Conservation (phyloP, 129 eudicot species). For the Chrysanthemum makinoi region DNA sequence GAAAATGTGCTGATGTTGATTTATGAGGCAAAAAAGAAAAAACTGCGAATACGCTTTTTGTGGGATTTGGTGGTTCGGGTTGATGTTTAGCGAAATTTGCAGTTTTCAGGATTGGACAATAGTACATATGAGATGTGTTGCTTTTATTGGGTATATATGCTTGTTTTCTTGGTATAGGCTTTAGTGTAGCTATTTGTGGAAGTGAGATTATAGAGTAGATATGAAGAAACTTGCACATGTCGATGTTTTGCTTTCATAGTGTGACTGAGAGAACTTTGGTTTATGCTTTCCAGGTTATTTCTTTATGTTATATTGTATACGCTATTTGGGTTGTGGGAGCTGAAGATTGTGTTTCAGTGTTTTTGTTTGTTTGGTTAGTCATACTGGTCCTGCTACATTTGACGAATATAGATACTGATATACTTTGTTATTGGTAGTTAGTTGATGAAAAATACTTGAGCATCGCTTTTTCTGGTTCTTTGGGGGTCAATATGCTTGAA, state of each 20-base stretch:
- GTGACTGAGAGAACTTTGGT: constrained; percentile 7
- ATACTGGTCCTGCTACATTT: not conserved
- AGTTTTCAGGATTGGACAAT: constrained; percentile 7
- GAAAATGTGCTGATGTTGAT: too few species aligned
- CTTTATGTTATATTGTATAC: not conserved
- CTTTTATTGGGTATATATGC: constrained; percentile 18
- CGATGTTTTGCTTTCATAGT: not conserved
- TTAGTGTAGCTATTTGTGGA: constrained; percentile 7
- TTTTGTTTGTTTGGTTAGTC: not conserved
- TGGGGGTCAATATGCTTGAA: constrained; percentile 2
- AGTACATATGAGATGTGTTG: constrained; percentile 2
- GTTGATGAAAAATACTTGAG: constrained; percentile 18
- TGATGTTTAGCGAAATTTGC: constrained; percentile 1
- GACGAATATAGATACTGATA: not conserved
- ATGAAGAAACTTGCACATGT: constrained; percentile 29
- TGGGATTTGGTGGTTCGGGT: not conserved
- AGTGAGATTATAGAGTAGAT: constrained; percentile 23
- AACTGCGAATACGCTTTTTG: not conserved
- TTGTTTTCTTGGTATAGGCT: constrained; percentile 11
- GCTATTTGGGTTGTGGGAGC: not conserved
- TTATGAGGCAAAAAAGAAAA: too few species aligned
- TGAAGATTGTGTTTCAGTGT: not conserved
- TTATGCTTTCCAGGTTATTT: constrained; percentile 7
- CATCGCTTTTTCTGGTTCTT: not conserved
- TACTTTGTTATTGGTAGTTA: constrained; percentile 12